phyloP scores from a whole-genome alignment of 371 early-diverging fungal genomes.

The Syncephalastrum monosporum region DNA sequence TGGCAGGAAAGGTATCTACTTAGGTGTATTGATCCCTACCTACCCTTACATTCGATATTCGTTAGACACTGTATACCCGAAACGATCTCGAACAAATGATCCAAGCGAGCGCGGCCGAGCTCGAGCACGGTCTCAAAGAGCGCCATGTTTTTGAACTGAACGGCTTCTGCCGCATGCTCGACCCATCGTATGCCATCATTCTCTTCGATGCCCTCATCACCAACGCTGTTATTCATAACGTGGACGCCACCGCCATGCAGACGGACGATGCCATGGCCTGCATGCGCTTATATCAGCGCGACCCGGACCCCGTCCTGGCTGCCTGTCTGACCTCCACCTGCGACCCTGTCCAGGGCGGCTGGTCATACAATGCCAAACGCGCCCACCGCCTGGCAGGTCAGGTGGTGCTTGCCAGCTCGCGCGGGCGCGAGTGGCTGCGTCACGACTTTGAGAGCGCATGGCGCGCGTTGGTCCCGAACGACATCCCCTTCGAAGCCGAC shows the following conservation, averaged over 20 bases:
- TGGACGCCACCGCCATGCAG: slow-evolving; percentile 22
- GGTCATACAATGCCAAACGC: too few species aligned
- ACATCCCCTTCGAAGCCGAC: slow-evolving; percentile 27
- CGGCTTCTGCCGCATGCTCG: slow-evolving; percentile 39
- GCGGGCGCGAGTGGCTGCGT: slow-evolving; percentile 47
- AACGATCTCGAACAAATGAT: slow-evolving; percentile 35
- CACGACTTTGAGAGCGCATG: slow-evolving; percentile 49
- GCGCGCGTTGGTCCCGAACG: slow-evolving; percentile 35
- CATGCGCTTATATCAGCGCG: slow-evolving; percentile 24
- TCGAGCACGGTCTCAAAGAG: slow-evolving; percentile 33
- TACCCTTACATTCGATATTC: too few species aligned
- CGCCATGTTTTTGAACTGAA: slow-evolving; percentile 41
- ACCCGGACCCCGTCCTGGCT: slow-evolving; percentile 30
- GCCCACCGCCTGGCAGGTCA: slow-evolving; percentile 34
- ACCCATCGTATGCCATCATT: slow-evolving; percentile 27
- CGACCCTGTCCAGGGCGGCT: too few species aligned
- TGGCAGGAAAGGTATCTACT: slow-evolving; percentile 18
- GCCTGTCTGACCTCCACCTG: slow-evolving; percentile 22
- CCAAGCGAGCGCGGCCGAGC: slow-evolving; percentile 54
- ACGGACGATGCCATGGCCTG: slow-evolving; percentile 25
- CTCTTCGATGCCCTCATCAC: slow-evolving; percentile 39
- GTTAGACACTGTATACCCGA: slow-evolving; percentile 28
- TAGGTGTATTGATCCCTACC: too few species aligned
- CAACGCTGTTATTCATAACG: slow-evolving; percentile 22
- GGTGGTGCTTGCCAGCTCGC: slow-evolving; percentile 20